Conservation (phyloP, 331 rosid species). For the Stylosanthes scabra region DNA sequence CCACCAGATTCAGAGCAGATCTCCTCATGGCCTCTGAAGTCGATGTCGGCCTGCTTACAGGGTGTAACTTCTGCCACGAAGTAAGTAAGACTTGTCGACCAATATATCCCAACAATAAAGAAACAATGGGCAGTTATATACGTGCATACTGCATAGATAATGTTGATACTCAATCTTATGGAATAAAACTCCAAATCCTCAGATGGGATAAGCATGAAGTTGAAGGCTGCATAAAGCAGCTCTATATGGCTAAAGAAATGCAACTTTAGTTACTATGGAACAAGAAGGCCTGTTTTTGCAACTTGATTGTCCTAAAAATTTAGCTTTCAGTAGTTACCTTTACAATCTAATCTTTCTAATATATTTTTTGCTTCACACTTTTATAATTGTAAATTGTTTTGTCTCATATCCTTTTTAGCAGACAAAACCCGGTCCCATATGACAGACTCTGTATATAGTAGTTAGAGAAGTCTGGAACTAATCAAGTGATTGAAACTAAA, state of each 20-base stretch:
- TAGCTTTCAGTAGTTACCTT: slow-evolving; percentile 3
- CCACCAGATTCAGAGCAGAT: slow-evolving; percentile 99
- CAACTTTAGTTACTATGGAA: slow-evolving; percentile 4
- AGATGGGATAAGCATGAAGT: slow-evolving; percentile 29
- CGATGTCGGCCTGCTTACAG: slow-evolving; percentile 98
- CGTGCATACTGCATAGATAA: slow-evolving; percentile 19
- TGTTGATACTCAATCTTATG: neutral
- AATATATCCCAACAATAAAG: slow-evolving; percentile 62
- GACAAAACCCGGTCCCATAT: slow-evolving; percentile 6
- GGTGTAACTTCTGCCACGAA: slow-evolving; percentile 99
- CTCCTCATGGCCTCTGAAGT: slow-evolving; percentile 98
- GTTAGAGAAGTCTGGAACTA: neutral
- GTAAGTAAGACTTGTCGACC: slow-evolving; percentile 99
- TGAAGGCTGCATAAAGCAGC: slow-evolving; percentile 18
- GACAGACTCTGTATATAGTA: neutral
- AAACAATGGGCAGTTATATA: slow-evolving; percentile 25
- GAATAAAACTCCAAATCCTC: slow-evolving; percentile 25
- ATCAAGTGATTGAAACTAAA: slow-evolving; percentile 17
- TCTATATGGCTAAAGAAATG: slow-evolving; percentile 9
- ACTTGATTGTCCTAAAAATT: neutral
- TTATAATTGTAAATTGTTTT: neutral
- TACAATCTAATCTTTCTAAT: neutral
- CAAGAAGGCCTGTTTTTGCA: neutral
- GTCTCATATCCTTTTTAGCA: slow-evolving; percentile 6
- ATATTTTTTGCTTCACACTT: neutral